phyloP scores from a whole-genome alignment of 2,329 filamentous ascomycete genomes.

The Aspergillus sp. region DNA sequence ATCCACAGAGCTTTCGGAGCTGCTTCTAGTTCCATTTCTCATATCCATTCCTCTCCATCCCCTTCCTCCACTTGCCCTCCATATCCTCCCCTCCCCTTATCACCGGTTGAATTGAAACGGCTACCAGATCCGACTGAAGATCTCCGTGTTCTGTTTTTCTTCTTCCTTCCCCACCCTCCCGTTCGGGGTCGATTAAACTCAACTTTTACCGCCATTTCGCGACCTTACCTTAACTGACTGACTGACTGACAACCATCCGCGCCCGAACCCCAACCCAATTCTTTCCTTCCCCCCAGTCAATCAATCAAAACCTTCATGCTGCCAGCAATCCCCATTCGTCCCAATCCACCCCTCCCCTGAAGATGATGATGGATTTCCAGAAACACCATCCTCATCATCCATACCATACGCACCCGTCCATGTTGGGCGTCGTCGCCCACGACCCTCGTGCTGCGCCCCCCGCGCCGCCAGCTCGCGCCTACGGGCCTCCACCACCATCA shows the following conservation, averaged over 20 bases:
- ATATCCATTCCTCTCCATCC: neutral
- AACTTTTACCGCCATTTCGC: constrained; percentile 22
- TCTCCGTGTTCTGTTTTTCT: neutral
- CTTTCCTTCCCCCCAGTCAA: neutral
- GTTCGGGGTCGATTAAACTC: neutral
- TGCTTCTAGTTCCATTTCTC: neutral
- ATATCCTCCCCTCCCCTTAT: neutral
- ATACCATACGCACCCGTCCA: constrained; percentile 36
- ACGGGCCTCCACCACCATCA: constrained; percentile 8
- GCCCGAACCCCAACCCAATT: constrained; percentile 7
- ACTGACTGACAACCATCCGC: neutral
- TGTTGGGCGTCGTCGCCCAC: constrained; percentile 32
- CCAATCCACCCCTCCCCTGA: constrained; percentile 1
- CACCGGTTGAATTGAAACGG: neutral
- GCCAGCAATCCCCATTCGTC: neutral
- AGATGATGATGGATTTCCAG: constrained; percentile 31
- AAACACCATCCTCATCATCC: constrained; percentile 22
- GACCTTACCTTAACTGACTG: neutral
- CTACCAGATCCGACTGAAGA: neutral
- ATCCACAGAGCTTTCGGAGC: constrained; percentile 7
- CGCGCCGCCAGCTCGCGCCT: constrained; percentile 13
- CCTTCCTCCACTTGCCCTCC: neutral
- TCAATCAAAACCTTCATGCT: neutral
- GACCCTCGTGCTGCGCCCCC: constrained; percentile 32
- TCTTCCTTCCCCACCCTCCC: neutral